phyloP scores from a whole-genome alignment of 371 early-diverging fungal species.

The Conidiobolus incongruus region DNA sequence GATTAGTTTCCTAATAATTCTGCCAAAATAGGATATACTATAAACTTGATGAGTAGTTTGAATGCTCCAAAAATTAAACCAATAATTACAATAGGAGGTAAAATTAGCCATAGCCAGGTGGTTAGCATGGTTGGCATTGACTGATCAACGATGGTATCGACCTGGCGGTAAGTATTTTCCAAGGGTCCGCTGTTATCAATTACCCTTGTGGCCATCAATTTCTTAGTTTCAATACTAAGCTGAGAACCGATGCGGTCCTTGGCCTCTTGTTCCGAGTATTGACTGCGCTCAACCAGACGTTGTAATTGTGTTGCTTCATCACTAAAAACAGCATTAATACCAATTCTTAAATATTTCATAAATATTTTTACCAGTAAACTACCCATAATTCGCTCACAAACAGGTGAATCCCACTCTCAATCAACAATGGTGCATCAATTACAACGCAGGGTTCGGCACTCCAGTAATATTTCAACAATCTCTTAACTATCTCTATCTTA shows the following conservation, averaged over 20 bases:
- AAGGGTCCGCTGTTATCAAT: conserved; percentile 60
- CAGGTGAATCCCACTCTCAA: conserved; percentile 56
- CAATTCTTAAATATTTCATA: neutral
- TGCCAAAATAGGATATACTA: too few species aligned
- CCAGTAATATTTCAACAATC: conserved; percentile 43
- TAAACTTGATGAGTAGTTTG: too few species aligned
- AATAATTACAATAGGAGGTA: neutral
- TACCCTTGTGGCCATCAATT: conserved; percentile 47
- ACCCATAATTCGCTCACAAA: conserved; percentile 50
- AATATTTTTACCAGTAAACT: conserved; percentile 39
- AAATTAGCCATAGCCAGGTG: neutral
- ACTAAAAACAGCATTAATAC: neutral
- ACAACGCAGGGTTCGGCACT: conserved; percentile 42
- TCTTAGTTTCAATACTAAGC: conserved; percentile 55
- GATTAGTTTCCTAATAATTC: too few species aligned
- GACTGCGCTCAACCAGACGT: too few species aligned
- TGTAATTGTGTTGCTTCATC: neutral
- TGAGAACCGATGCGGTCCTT: conserved; percentile 57
- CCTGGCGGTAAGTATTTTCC: conserved; percentile 29
- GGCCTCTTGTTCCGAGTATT: conserved; percentile 43
- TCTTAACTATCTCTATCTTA: too few species aligned
- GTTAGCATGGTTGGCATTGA: conserved; percentile 11
- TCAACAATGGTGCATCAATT: conserved; percentile 77
- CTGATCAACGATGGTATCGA: conserved; percentile 19
- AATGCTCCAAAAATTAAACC: too few species aligned